A percentile compares a stretch with the other conserved stretches of the same genome.
These are phyloP conservation scores for Citrus glauca DNA, from an alignment of 345 rosid species.

Conservation along the genomic window DNA sequence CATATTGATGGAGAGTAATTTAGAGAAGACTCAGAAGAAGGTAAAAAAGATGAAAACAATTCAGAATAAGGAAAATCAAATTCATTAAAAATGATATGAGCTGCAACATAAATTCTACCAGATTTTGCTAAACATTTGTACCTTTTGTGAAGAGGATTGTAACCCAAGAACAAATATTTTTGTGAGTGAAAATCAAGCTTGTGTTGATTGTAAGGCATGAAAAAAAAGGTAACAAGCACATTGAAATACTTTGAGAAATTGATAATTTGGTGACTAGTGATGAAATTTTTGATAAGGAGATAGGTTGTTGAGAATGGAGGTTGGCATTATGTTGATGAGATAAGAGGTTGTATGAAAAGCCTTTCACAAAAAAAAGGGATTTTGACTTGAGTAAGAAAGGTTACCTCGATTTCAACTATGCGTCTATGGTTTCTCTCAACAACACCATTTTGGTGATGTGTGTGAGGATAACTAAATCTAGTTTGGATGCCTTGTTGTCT, in stretches of 20 bases:
- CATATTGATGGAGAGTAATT: accelerated
- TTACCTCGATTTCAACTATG: too few species aligned
- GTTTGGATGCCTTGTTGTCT: too few species aligned
- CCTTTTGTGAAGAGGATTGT: background rate
- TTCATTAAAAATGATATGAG: background rate
- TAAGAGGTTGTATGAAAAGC: background rate
- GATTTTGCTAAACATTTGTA: too few species aligned
- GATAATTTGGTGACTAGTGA: background rate
- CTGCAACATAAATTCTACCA: background rate
- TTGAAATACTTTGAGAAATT: background rate
- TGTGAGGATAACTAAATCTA: too few species aligned
- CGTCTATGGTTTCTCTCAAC: too few species aligned
- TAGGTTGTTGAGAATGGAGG: background rate
- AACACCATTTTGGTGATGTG: too few species aligned
- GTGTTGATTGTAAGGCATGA: background rate
- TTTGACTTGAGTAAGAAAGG: too few species aligned
- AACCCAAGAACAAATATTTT: background rate
- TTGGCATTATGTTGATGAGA: background rate
- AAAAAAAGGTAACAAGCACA: background rate
- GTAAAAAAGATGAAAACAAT: background rate
- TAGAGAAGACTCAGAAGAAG: too few species aligned
- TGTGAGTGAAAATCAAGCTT: background rate
- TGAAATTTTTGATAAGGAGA: background rate
- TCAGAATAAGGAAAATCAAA: background rate
- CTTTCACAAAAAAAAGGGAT: background rate